phyloP scores from a whole-genome alignment of 208 protist species.

The Novymonas esmeraldas region DNA sequence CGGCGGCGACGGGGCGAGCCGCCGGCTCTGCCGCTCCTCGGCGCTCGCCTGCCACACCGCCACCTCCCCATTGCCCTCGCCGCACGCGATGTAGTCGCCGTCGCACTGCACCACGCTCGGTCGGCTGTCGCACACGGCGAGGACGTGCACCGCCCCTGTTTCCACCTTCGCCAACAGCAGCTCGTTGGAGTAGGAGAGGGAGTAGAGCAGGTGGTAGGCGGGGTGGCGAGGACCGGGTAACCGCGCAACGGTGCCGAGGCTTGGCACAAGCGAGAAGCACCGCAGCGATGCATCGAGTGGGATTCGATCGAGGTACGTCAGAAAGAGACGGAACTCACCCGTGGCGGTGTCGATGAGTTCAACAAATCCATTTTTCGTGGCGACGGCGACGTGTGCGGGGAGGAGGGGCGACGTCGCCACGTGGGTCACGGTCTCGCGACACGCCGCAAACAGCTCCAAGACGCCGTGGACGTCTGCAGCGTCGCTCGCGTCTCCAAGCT shows the following conservation, averaged over 20 bases:
- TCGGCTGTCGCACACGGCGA: slow-evolving; percentile 58
- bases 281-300: slow-evolving; percentile 67
- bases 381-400: slow-evolving; percentile 63
- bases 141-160: slow-evolving; percentile 44
- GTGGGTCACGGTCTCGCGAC: slow-evolving; percentile 58
- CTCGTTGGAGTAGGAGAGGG: slow-evolving; percentile 86
- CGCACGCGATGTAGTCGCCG: slow-evolving; percentile 73
- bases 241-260: slow-evolving; percentile 24
- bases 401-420: slow-evolving; percentile 55
- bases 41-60: slow-evolving; percentile 59
- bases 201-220: slow-evolving; percentile 62
- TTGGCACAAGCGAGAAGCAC: slow-evolving; percentile 80
- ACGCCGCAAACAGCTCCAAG: slow-evolving; percentile 69
- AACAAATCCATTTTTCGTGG: slow-evolving; percentile 78
- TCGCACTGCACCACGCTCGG: slow-evolving; percentile 74
- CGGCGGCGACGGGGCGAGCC: not conserved
- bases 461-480: slow-evolving; percentile 40
- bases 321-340: slow-evolving; percentile 79
- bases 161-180: slow-evolving; percentile 73
- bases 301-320: slow-evolving; percentile 68
- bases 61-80: slow-evolving; percentile 77
- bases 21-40: slow-evolving; percentile 12
- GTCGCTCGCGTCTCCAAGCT: slow-evolving; percentile 50
- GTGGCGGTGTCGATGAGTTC: slow-evolving; percentile 68
- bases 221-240: slow-evolving; percentile 2